Percentiles rank a stretch among this genome's conserved stretches.
These are phyloP conservation scores for Phytophthora lateralis DNA, from an alignment of 352 stramenopile genomes.

Conservation along the genomic window DNA sequence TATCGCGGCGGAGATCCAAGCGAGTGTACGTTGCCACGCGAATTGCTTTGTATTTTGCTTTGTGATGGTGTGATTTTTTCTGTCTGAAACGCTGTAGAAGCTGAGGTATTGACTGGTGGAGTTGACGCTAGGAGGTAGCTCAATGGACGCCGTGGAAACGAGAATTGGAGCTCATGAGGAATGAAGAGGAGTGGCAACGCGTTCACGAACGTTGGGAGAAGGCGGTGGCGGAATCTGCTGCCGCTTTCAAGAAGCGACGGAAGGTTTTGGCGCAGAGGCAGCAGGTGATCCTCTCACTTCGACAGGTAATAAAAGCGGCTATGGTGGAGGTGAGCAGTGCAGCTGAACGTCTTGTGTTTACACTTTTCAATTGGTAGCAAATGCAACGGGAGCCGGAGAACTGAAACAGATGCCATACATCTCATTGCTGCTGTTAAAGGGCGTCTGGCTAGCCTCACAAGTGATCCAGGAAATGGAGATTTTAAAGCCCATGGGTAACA, in stretches of 20 bases:
- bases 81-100: conserved; percentile 5
- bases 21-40: conserved; percentile 31
- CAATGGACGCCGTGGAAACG: conserved; percentile 50
- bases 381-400: conserved; percentile 5
- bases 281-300: conserved; percentile 56
- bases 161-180: conserved; percentile 55
- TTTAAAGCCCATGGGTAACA: too few relatives aligned
- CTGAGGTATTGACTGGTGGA: conserved; percentile 5
- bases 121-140: conserved; percentile 36
- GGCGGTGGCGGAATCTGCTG: conserved; percentile 43
- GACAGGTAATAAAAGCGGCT: conserved; percentile 43
- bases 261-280: conserved; percentile 56
- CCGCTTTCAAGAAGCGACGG: conserved; percentile 52
- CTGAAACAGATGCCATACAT: background rate
- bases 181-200: conserved; percentile 64
- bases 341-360: background rate
- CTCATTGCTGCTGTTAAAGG: too few relatives aligned
- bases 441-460: too few relatives aligned
- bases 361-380: conserved; percentile 13
- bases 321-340: background rate
- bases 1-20: conserved; percentile 55
- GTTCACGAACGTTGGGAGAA: conserved; percentile 60
- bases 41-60: background rate
- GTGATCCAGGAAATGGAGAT: too few relatives aligned
- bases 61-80: conserved; percentile 6